Conservation (phyloP, 305 asterid species). For the Fraxinus velutina region DNA sequence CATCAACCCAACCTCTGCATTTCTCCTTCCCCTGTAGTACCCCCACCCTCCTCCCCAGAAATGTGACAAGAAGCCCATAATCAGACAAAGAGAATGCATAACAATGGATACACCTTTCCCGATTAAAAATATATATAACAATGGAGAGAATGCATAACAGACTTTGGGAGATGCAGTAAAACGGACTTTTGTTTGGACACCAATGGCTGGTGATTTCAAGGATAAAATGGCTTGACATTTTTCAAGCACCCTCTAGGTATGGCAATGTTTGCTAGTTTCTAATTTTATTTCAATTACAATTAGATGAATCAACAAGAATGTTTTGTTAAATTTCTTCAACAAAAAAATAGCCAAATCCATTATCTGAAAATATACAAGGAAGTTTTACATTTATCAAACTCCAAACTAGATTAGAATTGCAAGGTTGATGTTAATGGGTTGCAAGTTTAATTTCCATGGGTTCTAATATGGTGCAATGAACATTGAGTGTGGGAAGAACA, state of each 20-base stretch:
- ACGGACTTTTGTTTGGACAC: background rate
- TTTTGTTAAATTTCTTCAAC: background rate
- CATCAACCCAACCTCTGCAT: background rate
- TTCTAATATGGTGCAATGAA: background rate
- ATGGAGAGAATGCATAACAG: too few relatives aligned
- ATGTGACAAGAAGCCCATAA: background rate
- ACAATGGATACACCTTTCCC: background rate
- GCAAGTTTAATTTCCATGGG: background rate
- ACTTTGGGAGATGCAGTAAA: background rate
- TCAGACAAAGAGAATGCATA: background rate
- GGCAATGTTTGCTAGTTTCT: background rate
- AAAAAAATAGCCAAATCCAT: background rate
- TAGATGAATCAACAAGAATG: background rate
- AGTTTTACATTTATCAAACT: background rate
- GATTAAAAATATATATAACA: background rate
- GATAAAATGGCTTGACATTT: background rate
- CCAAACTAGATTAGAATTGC: background rate
- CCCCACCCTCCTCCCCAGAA: background rate
- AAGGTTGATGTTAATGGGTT: background rate
- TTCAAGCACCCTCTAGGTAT: background rate
- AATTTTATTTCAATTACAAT: background rate
- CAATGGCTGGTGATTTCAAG: background rate
- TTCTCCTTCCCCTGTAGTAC: background rate
- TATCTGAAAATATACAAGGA: background rate
- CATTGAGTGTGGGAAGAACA: background rate